Evolutionary conservation across 164 flowering plant genomes (phyloP), one percentile per base, ranked within the genome.

Genomic region (Aristolochia fimbriata): DNA sequence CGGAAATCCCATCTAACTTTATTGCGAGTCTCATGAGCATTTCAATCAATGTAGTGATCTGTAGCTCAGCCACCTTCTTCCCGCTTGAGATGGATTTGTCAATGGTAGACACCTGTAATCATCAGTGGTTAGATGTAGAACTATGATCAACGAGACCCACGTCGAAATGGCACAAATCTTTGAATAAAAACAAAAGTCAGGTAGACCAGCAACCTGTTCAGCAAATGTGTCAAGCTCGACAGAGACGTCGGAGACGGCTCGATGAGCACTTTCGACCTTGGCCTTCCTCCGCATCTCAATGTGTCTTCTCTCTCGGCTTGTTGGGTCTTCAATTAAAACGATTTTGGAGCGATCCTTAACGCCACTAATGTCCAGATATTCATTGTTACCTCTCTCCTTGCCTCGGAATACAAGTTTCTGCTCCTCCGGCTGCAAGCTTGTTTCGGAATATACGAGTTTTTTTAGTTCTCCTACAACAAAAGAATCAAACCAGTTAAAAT

Each of bases 1-100:
- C 68, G 13, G 74, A 41, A 58, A 87, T 69, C 54, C 61, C 65
- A 50, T 84, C 85, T 0, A 87, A 74, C 68, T 80, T 83, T 60
- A 84, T 71, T 23, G 85, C 86, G 71, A 78, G 85, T 60, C 80
- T 76, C 94, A 84, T 84, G 19, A 87, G 74, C 85, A 84, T 74
- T 78, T 87, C 94, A 8, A 65, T 81, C 68, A 87, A 65, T 9
- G 88, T 84, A 15, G 86, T 78, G 67, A 84, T 81, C 55, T 83
- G 88, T 62, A 80, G 77, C 68, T 87, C 94, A 14, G 85, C 73
- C 6, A 87, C 90, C 59, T 75, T 83, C 14, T 41, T 68, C 50
- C 85, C 88, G 20, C 63, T 75, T 11, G 75, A 55, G n/a, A 81
- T 70, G 0, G 85, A 80, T 58, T 76, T 81, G 47, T 84, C 83